Base-by-base conservation (phyloP, 768 basidiomycete species). In the Termitomyces sp. region DNA sequence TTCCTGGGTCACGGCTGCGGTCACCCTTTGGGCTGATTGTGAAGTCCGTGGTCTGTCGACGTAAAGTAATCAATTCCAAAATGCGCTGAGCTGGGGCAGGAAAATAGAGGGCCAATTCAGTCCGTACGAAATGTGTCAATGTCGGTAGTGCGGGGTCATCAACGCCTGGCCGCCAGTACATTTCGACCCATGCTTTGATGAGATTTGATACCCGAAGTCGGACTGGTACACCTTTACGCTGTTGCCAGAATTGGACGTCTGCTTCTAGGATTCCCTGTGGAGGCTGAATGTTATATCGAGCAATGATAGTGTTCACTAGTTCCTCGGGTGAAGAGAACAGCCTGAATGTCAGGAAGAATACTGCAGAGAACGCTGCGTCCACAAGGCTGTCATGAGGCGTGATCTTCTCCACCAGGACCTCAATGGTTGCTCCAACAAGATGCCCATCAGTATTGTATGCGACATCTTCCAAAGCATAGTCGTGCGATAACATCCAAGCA, bases 301-400 rank as follows among this genome's bases (percentile, higher is more conserved):
- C 71, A 60, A 95, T 87, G 60, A 98, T 74, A 0, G 87, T 81
- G 22, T 87, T 83, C 9, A 92, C 81, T 28, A 99, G 81, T 50
- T 90, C 86, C 7, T 72, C 53, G 2, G 97, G 90, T 0, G 88
- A 82, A 2, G 90, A 84, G 73, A 97, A 98, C 55, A 98, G 74
- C 32, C 96, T 85, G 79, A 98, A 99, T 0, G 95, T 98, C 65
- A 95, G 78, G 79, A 95, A 95, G 76, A 99, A 98, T 32, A 94
- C 88, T 5, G 87, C 83, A 14, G 88, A 82, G 70, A 98, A 95
- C 0, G 86, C 84, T 18, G 90, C 78, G 66, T 98, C 95, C 55
- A 94, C 92, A 45, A 94, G 82, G 57, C 86, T 87, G 67, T 94
- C 93, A 67, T 97, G 92, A 5, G 95, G 94, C 20, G 96, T 96